A percentile compares a stretch with the other conserved stretches of the same genome.
phyloP scores from a whole-genome alignment of 1,284 basidiomycete genomes.

The Puccinia hordei region DNA sequence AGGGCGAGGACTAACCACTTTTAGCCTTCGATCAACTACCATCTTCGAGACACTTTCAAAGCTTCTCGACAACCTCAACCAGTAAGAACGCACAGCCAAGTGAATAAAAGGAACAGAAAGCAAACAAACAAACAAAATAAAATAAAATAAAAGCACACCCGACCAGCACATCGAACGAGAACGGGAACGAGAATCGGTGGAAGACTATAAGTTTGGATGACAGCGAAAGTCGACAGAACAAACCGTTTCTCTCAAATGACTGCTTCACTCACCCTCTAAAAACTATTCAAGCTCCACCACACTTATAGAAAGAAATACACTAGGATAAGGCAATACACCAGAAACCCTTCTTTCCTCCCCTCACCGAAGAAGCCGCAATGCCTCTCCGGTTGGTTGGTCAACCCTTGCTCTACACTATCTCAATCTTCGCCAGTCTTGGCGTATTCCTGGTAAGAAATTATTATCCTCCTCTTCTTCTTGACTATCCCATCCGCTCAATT shows the following conservation, averaged over 20 bases:
- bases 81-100: too few species aligned
- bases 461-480: neutral
- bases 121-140: too few species aligned
- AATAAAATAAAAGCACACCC: too few species aligned
- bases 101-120: too few species aligned
- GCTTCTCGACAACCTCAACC: too few species aligned
- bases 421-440: conserved; percentile 80
- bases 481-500: neutral
- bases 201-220: neutral
- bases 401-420: conserved; percentile 76
- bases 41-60: too few species aligned
- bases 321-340: neutral
- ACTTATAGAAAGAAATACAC: neutral
- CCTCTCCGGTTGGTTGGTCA: conserved; percentile 71
- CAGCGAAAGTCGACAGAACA: neutral
- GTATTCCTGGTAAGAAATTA: conserved; percentile 73
- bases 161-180: too few species aligned
- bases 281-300: neutral
- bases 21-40: too few species aligned
- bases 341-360: neutral
- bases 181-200: too few species aligned
- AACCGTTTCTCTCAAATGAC: neutral
- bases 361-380: conserved; percentile 7
- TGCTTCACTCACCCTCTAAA: conserved; percentile 9
- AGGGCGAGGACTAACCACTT: too few species aligned